Evolutionary conservation across 73 alveolate species (phyloP), one percentile per base, ranked within the genome.

Genomic region (Uronychia binucleata): DNA sequence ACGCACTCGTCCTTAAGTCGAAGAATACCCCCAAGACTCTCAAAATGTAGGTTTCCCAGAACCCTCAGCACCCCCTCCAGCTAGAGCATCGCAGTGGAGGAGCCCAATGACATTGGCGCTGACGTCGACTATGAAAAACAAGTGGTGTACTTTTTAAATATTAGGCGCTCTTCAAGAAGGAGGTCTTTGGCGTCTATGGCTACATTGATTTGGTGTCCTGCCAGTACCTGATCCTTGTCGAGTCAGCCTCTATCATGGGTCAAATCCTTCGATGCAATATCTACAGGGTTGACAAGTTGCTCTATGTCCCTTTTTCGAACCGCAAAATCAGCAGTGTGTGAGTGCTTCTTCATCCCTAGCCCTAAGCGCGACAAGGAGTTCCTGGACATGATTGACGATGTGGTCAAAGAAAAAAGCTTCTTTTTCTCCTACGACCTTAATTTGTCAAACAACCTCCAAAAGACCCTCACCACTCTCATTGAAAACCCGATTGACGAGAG

Each of bases 371-470:
- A 93, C 76, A 74, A 77, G 78, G 59, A 80, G 34, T 92, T 75
- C 88, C 85, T 95, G 34, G 82, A 94, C 74, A 90, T 93, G 96
- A 79, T 97, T 27, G 92, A 97, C 59, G 81, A 88, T 32, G 85
- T 97, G 28, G 82, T 89, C 75, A 80, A 79, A 57, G 94, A 97
- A 76, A 91, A 95, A 77, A 92, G 97, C 33, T 97, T 96, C 87
- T 98, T 95, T 90, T 98, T 96, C 86, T 95, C 99, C 31, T 97
- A 96, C 83, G 86, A 94, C 59, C 82, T 93, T 80, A 99, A 98
- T 88, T 91, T 98, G 59, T 94, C 99, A 26, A 85, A 88, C 74
- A 78, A 90, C 58, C 67, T 87, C 35, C 89, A 91, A 58, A 88
- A 77, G 80, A 82, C 33, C 26, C 74, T 78, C 32, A 78, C 32